These are phyloP conservation scores for Celoporthe dispersa DNA, from an alignment of 2,329 filamentous ascomycete genomes.

Conservation along the genomic window DNA sequence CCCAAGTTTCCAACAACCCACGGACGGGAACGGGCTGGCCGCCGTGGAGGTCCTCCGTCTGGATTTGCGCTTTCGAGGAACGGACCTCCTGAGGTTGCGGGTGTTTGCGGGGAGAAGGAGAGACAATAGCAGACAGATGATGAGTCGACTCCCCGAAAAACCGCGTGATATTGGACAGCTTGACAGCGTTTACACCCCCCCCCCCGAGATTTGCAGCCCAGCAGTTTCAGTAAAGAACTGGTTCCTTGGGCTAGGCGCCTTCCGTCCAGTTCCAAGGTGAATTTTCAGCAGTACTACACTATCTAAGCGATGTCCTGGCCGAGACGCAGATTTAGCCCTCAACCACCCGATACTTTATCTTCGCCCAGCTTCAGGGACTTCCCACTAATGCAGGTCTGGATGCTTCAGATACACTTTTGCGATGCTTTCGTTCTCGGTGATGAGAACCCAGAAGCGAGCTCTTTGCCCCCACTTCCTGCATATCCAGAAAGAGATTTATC, in stretches of 20 bases:
- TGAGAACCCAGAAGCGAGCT: neutral
- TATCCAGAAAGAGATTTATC: too few relatives aligned
- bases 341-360: neutral
- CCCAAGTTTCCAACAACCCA: neutral
- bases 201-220: neutral
- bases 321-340: neutral
- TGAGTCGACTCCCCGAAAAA: neutral
- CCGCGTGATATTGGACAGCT: neutral
- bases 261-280: constrained; percentile 2
- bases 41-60: neutral
- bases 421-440: neutral
- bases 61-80: neutral
- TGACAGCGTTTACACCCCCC: too few relatives aligned
- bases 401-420: neutral
- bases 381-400: neutral
- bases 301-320: neutral
- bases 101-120: neutral
- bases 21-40: neutral
- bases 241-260: constrained; percentile 1
- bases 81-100: neutral
- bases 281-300: neutral
- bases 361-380: neutral
- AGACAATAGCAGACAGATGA: neutral
- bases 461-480: too few relatives aligned
- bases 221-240: neutral